Evolutionary conservation across 2,329 filamentous ascomycete genomes (phyloP).

Genomic region (Cladophialophora exuberans): DNA sequence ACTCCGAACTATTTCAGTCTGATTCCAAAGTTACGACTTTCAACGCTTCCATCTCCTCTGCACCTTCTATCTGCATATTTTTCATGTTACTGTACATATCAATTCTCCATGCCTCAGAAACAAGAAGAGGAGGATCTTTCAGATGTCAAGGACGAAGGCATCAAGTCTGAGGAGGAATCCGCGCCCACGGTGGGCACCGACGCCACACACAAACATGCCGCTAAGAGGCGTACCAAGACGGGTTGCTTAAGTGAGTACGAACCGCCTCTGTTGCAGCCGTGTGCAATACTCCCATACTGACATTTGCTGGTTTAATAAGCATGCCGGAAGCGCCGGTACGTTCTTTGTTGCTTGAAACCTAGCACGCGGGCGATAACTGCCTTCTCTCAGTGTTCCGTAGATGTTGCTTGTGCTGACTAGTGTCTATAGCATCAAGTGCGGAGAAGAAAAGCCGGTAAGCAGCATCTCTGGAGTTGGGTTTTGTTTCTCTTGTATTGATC

Average conservation of each 20-base stretch:
- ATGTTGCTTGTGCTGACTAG: not conserved
- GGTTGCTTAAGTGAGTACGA: slow-evolving; percentile 76
- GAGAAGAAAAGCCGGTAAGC: slow-evolving; percentile 67
- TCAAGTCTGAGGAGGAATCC: slow-evolving; percentile 37
- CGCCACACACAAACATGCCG: slow-evolving; percentile 33
- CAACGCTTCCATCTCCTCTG: not conserved
- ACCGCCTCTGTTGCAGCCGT: not conserved
- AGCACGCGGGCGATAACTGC: not conserved
- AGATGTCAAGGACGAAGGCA: slow-evolving; percentile 43
- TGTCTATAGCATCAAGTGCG: slow-evolving; percentile 75
- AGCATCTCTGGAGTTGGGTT: not conserved
- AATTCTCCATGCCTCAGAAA: slow-evolving; percentile 22
- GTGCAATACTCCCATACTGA: slow-evolving; percentile 13
- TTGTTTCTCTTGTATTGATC: not conserved
- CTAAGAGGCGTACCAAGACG: slow-evolving; percentile 81
- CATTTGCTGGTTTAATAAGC: slow-evolving; percentile 53
- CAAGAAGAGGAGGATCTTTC: slow-evolving; percentile 24
- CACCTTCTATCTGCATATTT: not conserved
- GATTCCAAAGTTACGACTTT: not conserved
- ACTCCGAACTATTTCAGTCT: not conserved
- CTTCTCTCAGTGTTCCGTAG: not conserved
- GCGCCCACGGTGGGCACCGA: slow-evolving; percentile 6
- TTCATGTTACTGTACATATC: not conserved
- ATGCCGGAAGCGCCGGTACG: slow-evolving; percentile 77
- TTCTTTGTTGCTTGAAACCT: not conserved